Percentiles rank a stretch among this genome's conserved stretches.
These are phyloP conservation scores for Picea mariana DNA, from an alignment of 83 land plant genomes.

Conservation along the genomic window DNA sequence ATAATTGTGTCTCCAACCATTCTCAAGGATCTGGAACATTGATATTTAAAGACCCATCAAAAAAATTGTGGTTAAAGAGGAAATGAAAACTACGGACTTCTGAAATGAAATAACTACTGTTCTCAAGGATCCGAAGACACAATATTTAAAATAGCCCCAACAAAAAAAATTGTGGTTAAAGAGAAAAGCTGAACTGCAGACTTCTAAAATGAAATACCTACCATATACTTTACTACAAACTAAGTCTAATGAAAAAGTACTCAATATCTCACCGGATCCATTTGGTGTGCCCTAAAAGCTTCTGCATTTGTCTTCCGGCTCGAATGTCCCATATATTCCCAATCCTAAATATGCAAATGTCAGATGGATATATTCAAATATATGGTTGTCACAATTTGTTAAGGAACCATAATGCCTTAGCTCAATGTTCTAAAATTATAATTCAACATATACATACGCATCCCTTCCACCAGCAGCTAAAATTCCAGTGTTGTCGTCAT, in stretches of 20 bases:
- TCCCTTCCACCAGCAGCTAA: slow-evolving; percentile 97
- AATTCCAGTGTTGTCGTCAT: slow-evolving; percentile 86
- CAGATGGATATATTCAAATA: no score
- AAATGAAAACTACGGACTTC: not conserved
- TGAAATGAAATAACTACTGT: slow-evolving; percentile 5
- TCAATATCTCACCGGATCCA: slow-evolving; percentile 83
- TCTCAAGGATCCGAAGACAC: slow-evolving; percentile 70
- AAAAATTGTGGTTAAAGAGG: no score
- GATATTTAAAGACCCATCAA: no score
- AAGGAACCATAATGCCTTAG: not conserved
- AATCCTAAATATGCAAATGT: slow-evolving; percentile 43
- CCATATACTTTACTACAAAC: no score
- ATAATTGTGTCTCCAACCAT: slow-evolving; percentile 91
- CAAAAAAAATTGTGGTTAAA: no score
- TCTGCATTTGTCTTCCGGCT: slow-evolving; percentile 90
- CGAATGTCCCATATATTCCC: slow-evolving; percentile 95
- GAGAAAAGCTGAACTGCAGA: not conserved
- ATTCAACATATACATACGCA: slow-evolving; percentile 63
- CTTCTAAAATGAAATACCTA: no score
- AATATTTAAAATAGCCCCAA: no score
- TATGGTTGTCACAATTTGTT: not conserved
- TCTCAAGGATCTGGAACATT: slow-evolving; percentile 72
- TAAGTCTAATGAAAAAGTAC: not conserved
- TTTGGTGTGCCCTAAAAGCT: slow-evolving; percentile 81
- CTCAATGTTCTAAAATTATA: not conserved